Evolutionary conservation across 768 basidiomycete genomes (phyloP).

Genomic region (Auricularia auricula-judae): DNA sequence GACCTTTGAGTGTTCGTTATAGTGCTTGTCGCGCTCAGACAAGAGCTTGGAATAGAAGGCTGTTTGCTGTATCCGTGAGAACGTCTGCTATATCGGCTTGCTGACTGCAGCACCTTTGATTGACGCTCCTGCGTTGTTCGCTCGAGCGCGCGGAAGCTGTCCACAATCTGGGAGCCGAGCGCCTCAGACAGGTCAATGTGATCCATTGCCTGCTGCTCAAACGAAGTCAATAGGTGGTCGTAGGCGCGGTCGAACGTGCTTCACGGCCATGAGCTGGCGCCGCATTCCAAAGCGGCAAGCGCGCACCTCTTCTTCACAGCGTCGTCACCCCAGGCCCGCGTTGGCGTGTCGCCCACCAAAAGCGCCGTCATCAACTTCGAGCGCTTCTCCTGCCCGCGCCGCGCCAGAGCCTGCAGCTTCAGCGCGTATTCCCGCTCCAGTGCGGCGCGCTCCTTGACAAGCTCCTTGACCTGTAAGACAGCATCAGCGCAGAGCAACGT

Average conservation of each 20-base stretch:
- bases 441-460: constrained; percentile 53
- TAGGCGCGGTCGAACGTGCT: constrained; percentile 72
- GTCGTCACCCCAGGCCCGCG: constrained; percentile 45
- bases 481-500: background rate
- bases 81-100: background rate
- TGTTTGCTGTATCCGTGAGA: constrained; percentile 37
- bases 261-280: constrained; percentile 3
- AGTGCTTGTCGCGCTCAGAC: constrained; percentile 56
- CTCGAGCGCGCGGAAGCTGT: constrained; percentile 49
- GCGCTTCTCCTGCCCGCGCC: constrained; percentile 65
- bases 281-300: background rate
- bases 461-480: constrained; percentile 51
- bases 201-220: constrained; percentile 52
- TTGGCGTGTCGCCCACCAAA: constrained; percentile 58
- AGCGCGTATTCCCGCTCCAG: constrained; percentile 72
- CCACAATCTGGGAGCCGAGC: constrained; percentile 47
- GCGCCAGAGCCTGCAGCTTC: constrained; percentile 54
- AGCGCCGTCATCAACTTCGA: constrained; percentile 40
- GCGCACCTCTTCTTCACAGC: constrained; percentile 46
- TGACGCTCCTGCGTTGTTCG: constrained; percentile 53
- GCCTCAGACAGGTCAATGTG: constrained; percentile 58
- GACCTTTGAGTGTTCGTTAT: constrained; percentile 62
- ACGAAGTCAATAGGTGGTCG: constrained; percentile 50
- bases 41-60: constrained; percentile 62
- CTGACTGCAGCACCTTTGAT: constrained; percentile 42